Conservation (phyloP, 768 basidiomycete species). For the Crepidotus variabilis region DNA sequence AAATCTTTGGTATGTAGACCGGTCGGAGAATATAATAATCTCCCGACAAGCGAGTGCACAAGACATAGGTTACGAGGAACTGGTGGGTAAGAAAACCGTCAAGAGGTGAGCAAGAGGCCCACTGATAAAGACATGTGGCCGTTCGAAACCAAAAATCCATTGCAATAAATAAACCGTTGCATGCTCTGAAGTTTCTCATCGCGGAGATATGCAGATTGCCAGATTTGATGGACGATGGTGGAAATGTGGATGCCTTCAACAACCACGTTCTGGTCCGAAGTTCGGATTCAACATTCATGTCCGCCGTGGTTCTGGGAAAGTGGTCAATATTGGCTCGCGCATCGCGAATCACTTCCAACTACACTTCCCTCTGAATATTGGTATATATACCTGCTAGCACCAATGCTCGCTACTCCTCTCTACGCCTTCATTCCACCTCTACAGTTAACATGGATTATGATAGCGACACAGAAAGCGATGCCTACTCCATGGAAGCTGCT, state of each 20-base stretch:
- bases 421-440: no score
- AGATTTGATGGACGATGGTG: neutral
- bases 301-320: neutral
- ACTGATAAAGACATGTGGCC: no score
- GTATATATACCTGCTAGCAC: neutral
- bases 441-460: conserved; percentile 13
- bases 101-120: no score
- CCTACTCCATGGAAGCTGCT: conserved; percentile 39
- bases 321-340: neutral
- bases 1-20: no score
- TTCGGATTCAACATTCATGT: neutral
- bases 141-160: no score
- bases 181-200: no score
- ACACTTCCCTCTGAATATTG: neutral
- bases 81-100: no score
- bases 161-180: no score
- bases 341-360: neutral
- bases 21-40: no score
- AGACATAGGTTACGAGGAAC: no score
- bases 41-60: no score
- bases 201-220: neutral
- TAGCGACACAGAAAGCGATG: conserved; percentile 47
- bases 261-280: neutral
- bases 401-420: no score
- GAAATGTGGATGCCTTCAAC: neutral